These are phyloP conservation scores for Leucosporidium creatinivorum DNA, from an alignment of 768 basidiomycete genomes.

Conservation along the genomic window DNA sequence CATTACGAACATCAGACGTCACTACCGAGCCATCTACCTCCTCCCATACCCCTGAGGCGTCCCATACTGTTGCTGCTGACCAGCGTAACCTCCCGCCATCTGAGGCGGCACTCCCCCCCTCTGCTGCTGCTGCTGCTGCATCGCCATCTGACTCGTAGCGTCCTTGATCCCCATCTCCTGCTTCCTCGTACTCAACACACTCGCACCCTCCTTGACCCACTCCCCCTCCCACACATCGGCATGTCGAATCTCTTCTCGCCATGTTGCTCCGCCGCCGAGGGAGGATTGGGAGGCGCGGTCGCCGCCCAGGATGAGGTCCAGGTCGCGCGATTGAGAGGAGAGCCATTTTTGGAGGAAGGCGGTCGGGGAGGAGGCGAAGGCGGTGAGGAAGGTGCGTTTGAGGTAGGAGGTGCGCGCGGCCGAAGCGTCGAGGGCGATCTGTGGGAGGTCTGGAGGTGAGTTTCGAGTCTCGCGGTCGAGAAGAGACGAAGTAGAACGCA, in stretches of 20 bases:
- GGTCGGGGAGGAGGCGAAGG: conserved; percentile 1
- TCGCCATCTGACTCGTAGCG: background rate
- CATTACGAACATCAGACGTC: too few relatives aligned
- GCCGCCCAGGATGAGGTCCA: background rate
- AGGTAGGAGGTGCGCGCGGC: background rate
- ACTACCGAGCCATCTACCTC: too few relatives aligned
- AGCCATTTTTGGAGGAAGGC: background rate
- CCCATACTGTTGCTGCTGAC: too few relatives aligned
- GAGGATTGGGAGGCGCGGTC: background rate
- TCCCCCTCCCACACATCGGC: background rate
- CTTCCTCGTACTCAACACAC: background rate
- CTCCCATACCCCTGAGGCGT: too few relatives aligned
- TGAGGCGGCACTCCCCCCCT: too few relatives aligned
- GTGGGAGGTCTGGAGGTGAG: background rate
- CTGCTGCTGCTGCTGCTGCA: conserved; percentile 9
- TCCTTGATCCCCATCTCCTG: background rate
- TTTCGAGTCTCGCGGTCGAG: background rate
- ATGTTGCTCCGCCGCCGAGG: background rate
- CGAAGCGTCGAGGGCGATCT: background rate
- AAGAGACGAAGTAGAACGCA: conserved; percentile 2
- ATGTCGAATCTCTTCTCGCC: background rate
- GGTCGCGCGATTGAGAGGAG: background rate
- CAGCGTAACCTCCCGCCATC: too few relatives aligned
- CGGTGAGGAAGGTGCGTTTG: conserved; percentile 7
- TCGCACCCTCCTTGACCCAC: conserved; percentile 6